Conservation (phyloP, 2,329 filamentous ascomycete species). For the Fusarium mangiferae region DNA sequence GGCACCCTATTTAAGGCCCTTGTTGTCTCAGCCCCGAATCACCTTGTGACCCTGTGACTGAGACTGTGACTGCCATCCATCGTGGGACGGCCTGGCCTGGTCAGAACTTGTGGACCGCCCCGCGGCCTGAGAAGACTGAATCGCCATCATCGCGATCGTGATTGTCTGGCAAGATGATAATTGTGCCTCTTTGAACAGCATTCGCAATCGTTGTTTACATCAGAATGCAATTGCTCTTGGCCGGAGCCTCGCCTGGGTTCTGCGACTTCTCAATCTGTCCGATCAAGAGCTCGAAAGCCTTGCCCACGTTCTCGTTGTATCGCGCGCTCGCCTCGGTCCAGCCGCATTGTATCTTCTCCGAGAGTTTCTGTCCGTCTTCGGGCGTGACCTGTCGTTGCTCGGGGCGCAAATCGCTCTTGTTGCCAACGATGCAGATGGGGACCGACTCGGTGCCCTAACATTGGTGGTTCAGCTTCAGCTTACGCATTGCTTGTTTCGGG, state of each 20-base stretch:
- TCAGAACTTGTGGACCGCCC: slow-evolving; percentile 29
- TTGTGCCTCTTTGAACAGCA: neutral
- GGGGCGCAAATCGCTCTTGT: slow-evolving; percentile 93
- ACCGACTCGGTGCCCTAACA: slow-evolving; percentile 87
- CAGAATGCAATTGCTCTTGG: slow-evolving; percentile 81
- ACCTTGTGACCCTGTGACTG: slow-evolving; percentile 19
- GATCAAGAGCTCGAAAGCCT: slow-evolving; percentile 94
- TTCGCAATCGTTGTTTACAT: slow-evolving; percentile 69
- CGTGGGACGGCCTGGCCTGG: slow-evolving; percentile 18
- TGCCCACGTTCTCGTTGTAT: slow-evolving; percentile 92
- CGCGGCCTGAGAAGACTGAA: slow-evolving; percentile 15
- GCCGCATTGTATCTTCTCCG: slow-evolving; percentile 88
- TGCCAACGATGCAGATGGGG: slow-evolving; percentile 93
- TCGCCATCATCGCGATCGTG: slow-evolving; percentile 15
- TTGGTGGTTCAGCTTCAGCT: slow-evolving; percentile 6
- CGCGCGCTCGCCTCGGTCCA: slow-evolving; percentile 96
- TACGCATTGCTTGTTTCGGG: neutral
- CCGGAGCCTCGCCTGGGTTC: slow-evolving; percentile 85
- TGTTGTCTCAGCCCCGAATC: slow-evolving; percentile 26
- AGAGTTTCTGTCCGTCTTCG: slow-evolving; percentile 86
- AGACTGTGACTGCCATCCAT: slow-evolving; percentile 9
- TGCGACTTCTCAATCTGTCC: slow-evolving; percentile 94
- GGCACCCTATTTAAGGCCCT: slow-evolving; percentile 20
- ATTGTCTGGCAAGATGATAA: slow-evolving; percentile 2
- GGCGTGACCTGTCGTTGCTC: slow-evolving; percentile 91